phyloP scores from a whole-genome alignment of 805 yeast species.

The Candida nitratophila region DNA sequence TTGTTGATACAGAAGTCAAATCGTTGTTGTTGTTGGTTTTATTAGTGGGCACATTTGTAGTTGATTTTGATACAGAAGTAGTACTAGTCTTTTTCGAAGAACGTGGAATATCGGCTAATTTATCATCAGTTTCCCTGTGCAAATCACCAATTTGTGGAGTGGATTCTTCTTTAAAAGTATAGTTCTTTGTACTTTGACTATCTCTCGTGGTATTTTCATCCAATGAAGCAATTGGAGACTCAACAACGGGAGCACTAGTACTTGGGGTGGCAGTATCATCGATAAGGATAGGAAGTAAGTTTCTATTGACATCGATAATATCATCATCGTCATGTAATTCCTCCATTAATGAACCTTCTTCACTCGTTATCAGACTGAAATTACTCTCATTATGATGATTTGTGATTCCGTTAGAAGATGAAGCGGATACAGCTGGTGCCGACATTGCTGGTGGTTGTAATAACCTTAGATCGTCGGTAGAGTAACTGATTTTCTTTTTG shows the following conservation, averaged over 20 bases:
- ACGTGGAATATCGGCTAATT: too few relatives aligned
- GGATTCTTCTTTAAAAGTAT: slow-evolving; percentile 1
- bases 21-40: too few relatives aligned
- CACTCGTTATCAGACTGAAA: background rate
- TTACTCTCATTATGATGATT: background rate
- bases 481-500: slow-evolving; percentile 1
- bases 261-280: background rate
- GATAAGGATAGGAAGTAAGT: background rate
- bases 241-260: background rate
- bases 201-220: background rate
- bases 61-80: too few relatives aligned
- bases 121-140: too few relatives aligned
- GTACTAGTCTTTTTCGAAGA: too few relatives aligned
- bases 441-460: background rate
- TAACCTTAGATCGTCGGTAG: slow-evolving; percentile 2
- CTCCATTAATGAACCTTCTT: background rate
- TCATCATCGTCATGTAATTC: background rate
- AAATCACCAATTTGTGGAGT: background rate
- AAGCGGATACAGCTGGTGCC: background rate
- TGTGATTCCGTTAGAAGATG: background rate
- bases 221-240: background rate
- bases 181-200: background rate
- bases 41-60: too few relatives aligned
- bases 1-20: too few relatives aligned
- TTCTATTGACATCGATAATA: background rate